Conservation (phyloP, 2,329 filamentous ascomycete species). For the Tetracladium maxilliforme region DNA sequence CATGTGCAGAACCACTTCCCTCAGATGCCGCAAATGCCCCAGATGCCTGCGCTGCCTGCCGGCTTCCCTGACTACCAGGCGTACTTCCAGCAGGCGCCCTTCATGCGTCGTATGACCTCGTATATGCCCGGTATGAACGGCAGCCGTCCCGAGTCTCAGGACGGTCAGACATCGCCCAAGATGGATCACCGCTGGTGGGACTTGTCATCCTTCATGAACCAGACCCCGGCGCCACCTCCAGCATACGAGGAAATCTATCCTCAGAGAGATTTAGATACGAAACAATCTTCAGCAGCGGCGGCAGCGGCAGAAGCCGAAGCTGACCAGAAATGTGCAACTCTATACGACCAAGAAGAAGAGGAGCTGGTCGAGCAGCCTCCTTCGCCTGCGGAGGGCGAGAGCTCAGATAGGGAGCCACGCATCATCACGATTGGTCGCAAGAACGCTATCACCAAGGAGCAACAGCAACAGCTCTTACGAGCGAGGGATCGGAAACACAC, state of each 20-base stretch:
- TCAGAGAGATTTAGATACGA: constrained; percentile 30
- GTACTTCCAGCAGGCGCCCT: constrained; percentile 39
- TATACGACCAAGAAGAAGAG: constrained; percentile 29
- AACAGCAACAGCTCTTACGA: constrained; percentile 46
- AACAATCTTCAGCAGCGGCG: constrained; percentile 40
- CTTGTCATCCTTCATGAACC: constrained; percentile 36
- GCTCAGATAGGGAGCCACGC: constrained; percentile 18
- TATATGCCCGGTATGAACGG: constrained; percentile 51
- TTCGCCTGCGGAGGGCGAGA: constrained; percentile 12
- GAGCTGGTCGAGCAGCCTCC: constrained; percentile 4
- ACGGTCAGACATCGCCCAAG: constrained; percentile 23
- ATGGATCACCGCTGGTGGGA: constrained; percentile 53
- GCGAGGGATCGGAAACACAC: constrained; percentile 48
- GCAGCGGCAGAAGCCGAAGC: constrained; percentile 44
- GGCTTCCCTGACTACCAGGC: constrained; percentile 70
- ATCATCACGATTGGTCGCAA: constrained; percentile 47
- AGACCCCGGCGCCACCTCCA: constrained; percentile 49
- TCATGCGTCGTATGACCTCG: constrained; percentile 59
- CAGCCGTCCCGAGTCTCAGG: constrained; percentile 31
- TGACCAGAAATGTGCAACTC: constrained; percentile 37
- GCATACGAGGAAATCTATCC: constrained; percentile 73
- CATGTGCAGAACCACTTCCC: constrained; percentile 51
- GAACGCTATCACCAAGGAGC: constrained; percentile 47
- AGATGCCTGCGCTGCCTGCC: constrained; percentile 47
- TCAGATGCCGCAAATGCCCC: constrained; percentile 37